Base-by-base conservation (phyloP, 495 filamentous ascomycete species). In the Platismatia glauca region DNA sequence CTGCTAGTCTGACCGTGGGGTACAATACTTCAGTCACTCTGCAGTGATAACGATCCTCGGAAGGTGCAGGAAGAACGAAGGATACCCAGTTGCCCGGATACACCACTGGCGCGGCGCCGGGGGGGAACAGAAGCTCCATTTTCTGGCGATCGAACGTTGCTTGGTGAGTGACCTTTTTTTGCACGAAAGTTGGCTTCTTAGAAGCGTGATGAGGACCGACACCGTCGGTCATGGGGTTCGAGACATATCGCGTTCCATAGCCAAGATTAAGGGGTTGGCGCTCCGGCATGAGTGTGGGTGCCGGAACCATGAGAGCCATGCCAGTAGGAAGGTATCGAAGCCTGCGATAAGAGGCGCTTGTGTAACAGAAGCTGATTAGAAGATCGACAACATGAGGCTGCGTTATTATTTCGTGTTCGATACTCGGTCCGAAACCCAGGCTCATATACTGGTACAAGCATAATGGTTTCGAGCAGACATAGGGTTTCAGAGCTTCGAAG, bases 391-490 rank as follows among this genome's bases (percentile, higher is more conserved):
- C 92, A 44, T 86, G 81, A 12, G 91, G 90, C 65, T 94, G 87
- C 20, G 84, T 81, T 35, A 86, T 64, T 37, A 97, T 89, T 68
- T 96, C 91, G 69, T 90, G 82, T 69, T 96, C 91, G 60, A 96
- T 82, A 68, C 84, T 89, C 3, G 90, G 86, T 0, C 92, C 92
- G 71, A 96, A 86, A 0, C 90, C 91, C 33, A 94, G 78, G n/a
- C 81, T 80, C 83, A 96, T 89, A 75, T 95, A 96, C 69, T 97
- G 93, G 66, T 90, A 94, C 3, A 96, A 75, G 69, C 93, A 97
- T 11, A 97, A 78, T 5, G 80, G 81, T 24, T 84, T 82, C 34
- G 82, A 84, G 77, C 93, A 97, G 24, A 96, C 90, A 67, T 94
- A 96, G 0, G 93, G 93, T 63, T 91, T 93, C 50, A 97, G 76